A percentile compares a stretch with the other conserved stretches of the same genome.
Conservation (phyloP, 768 basidiomycete genomes). For the Trametes gibbosa region DNA sequence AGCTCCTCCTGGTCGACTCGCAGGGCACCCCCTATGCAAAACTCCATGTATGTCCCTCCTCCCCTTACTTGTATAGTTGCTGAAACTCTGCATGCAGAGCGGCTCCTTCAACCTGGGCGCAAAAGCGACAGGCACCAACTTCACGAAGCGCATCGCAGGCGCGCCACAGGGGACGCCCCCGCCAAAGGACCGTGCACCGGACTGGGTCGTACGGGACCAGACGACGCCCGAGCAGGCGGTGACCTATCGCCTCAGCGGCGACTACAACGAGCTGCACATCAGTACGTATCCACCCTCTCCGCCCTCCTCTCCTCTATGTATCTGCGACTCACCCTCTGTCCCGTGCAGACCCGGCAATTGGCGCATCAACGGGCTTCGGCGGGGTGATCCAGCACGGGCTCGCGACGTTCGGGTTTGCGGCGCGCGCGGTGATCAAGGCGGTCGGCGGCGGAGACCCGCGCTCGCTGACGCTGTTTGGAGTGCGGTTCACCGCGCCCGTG, state of each 20-base stretch:
- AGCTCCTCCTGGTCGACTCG: constrained; percentile 61
- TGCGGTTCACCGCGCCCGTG: constrained; percentile 79
- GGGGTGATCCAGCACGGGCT: constrained; percentile 86
- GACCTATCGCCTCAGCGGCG: constrained; percentile 48
- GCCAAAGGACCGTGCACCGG: constrained; percentile 39
- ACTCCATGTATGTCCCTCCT: constrained; percentile 35
- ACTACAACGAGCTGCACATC: constrained; percentile 52
- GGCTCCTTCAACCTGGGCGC: constrained; percentile 45
- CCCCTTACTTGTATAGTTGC: neutral
- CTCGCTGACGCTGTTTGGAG: constrained; percentile 65
- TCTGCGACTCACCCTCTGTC: neutral
- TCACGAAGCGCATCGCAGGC: constrained; percentile 39
- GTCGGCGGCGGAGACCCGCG: constrained; percentile 60
- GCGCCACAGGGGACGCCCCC: constrained; percentile 35
- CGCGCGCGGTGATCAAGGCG: constrained; percentile 66
- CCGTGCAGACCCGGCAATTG: constrained; percentile 68
- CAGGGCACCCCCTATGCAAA: constrained; percentile 45
- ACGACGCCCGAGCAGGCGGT: constrained; percentile 43
- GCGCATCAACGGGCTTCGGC: constrained; percentile 73
- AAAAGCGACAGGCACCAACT: constrained; percentile 37
- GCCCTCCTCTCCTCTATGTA: neutral
- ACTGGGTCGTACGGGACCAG: constrained; percentile 40
- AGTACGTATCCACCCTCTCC: constrained; percentile 29
- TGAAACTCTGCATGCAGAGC: constrained; percentile 24
- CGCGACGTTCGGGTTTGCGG: constrained; percentile 78